These are phyloP conservation scores for Microsporum audouinii DNA, from an alignment of 2,329 filamentous ascomycete genomes.

Conservation along the genomic window DNA sequence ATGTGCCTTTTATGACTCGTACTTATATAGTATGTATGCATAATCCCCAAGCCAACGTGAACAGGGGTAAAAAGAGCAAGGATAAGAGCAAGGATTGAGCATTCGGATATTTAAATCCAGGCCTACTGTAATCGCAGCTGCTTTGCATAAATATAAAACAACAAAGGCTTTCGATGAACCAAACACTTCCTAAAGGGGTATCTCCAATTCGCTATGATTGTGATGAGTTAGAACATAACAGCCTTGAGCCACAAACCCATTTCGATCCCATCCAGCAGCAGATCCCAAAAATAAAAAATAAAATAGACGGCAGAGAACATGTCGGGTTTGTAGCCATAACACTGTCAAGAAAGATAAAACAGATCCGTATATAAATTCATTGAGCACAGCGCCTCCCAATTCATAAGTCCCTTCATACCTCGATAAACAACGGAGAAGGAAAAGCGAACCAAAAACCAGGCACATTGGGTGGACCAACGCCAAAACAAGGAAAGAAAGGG, in stretches of 20 bases:
- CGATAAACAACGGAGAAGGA: background rate
- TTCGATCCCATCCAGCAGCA: background rate
- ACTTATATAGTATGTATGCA: background rate
- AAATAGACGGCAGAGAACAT: background rate
- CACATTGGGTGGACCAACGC: background rate
- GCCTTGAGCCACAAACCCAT: background rate
- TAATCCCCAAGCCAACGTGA: too few relatives aligned
- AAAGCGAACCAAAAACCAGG: background rate
- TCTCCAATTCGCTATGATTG: background rate
- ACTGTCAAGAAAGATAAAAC: background rate
- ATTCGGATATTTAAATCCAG: background rate
- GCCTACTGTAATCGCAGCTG: background rate
- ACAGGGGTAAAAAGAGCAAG: background rate
- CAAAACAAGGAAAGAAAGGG: background rate
- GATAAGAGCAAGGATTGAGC: background rate
- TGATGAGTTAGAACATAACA: background rate
- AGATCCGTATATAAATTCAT: background rate
- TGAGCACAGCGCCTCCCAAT: background rate
- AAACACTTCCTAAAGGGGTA: background rate
- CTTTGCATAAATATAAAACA: too few relatives aligned
- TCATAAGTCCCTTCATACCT: background rate
- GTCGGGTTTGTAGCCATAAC: background rate
- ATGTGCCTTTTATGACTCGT: background rate
- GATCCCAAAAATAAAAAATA: background rate
- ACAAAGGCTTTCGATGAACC: background rate